These are phyloP conservation scores for Aspergillus vadensis DNA, from an alignment of 2,329 filamentous ascomycete genomes.

Conservation along the genomic window DNA sequence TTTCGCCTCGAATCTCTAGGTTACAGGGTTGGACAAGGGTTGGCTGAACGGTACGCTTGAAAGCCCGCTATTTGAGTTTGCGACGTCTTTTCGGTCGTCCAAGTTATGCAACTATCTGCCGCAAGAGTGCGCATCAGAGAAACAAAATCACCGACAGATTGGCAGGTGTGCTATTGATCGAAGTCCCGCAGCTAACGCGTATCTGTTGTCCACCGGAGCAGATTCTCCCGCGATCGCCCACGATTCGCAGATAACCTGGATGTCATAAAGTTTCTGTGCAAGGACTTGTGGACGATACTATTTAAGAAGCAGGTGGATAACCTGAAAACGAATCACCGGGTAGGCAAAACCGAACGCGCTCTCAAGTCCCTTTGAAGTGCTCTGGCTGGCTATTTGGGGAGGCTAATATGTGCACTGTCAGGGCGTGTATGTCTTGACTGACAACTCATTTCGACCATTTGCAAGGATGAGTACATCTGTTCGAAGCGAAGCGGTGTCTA, in stretches of 20 bases:
- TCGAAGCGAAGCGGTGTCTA: constrained; percentile 69
- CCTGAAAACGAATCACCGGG: constrained; percentile 94
- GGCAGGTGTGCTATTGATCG: neutral
- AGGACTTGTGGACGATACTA: constrained; percentile 92
- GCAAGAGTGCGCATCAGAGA: neutral
- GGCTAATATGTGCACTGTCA: constrained; percentile 34
- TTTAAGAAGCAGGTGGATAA: constrained; percentile 99
- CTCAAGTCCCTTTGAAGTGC: neutral
- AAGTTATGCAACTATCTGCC: neutral
- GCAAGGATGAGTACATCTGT: constrained; percentile 83
- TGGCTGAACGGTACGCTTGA: constrained; percentile 74
- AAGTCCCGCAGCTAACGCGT: neutral
- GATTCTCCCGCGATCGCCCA: constrained; percentile 65
- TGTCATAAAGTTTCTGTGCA: constrained; percentile 97
- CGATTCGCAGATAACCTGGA: constrained; percentile 91
- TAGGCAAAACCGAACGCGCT: constrained; percentile 44
- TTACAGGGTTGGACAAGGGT: constrained; percentile 87
- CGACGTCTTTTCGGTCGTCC: neutral
- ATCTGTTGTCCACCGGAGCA: constrained; percentile 16
- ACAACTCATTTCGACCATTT: constrained; percentile 87
- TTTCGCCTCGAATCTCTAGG: constrained; percentile 81
- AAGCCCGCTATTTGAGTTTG: neutral
- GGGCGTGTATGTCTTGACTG: constrained; percentile 95
- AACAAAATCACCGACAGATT: neutral
- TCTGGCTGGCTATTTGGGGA: neutral